Evolutionary conservation across 2,329 filamentous ascomycete genomes (phyloP), one percentile per base, ranked within the genome.

Genomic region (Fusarium globosum): DNA sequence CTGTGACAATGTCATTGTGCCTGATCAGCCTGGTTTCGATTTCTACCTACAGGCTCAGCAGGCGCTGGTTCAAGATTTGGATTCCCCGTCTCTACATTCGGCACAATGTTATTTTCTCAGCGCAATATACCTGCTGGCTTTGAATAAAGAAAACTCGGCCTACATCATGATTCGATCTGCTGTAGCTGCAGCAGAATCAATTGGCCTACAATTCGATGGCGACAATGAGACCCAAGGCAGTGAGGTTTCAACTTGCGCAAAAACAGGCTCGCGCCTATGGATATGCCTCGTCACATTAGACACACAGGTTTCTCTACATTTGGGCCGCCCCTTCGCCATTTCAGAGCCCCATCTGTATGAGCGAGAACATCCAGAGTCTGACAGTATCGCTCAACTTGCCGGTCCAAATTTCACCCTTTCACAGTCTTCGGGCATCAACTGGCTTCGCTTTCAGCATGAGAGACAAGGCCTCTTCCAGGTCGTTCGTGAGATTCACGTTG

Each of bases 41-140:
- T 78, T 75, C 39, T 88, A 86, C 72, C 82, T 82, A 10, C 82
- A 86, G 23, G 84, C 83, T 39, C 85, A 88, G 60, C 78, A 79
- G 2, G 78, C 85, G 1, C 76, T 88, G 7, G 72, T 78, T 4
- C 78, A 80, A 20, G 81, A 85, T 48, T 76, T 84, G 18, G 86
- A 88, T 68, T 81, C 78, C 28, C 86, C 85, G 0, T 82, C 84
- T 0, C 78, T 87, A 13, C 79, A 79, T 12, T 86, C 86, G 0
- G 77, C 86, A 2, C 87, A 89, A 72, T 85, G 85, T 49, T 82
- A 86, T 45, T 78, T 87, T 1, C 81, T 87, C 12, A 84, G 80
- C 28, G 78, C 79, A 23, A 71, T 86, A 10, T 89, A 87, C 70
- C 81, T 88, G 16, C 30, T 73, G 15, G 61, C 73, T 2, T 58